Base-by-base conservation (phyloP, 805 yeast species). In the Blastobotrys mokoenaii region DNA sequence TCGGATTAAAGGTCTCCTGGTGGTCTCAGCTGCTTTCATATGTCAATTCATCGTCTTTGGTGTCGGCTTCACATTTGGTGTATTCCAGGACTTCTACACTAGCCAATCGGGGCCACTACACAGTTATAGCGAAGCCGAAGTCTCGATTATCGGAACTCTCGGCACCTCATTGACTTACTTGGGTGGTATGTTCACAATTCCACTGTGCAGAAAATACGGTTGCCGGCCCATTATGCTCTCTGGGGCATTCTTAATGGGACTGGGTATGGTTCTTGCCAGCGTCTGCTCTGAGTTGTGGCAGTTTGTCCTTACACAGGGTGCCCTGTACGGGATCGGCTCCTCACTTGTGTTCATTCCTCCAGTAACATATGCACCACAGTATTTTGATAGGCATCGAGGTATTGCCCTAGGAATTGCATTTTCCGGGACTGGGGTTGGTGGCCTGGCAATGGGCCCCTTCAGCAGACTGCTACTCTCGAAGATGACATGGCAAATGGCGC, bases 371-470 rank as follows among this genome's bases (percentile, higher is more conserved):
- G 58, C 48, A 5, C 54, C 58, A 3, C 53, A 51, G 2, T 55
- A 52, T 39, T 55, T 52, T 36, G 33, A 44, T 9, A 41, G 39
- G 29, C 55, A 44, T 25, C 38, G 59, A 37, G 59, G 59, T 3
- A 46, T 54, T 8, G 59, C 59, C 14, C 52, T 54, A 48, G 59
- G 59, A 2, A 39, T 55, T 10, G 45, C 53, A 3, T 49, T 49
- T 31, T 25, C 56, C 3, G 59, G 59, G 5, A 55, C 59, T 14
- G 59, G 56, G 17, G 40, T 54, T 3, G 59, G 56, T 2, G 59
- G 58, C 2, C 32, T 55, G 22, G 51, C 44, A 2, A 42, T 52
- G 48, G 56, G 55, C 2, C 52, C 54, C 11, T 22, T 51, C 14
- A 20, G 51, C 7, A 31, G 47, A 10, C 37, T 32, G 8, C 40